A percentile compares a stretch with the other conserved stretches of the same genome.
Evolutionary conservation across 495 filamentous ascomycete species (phyloP).

Genomic region (Aspergillus carlsbadensis): DNA sequence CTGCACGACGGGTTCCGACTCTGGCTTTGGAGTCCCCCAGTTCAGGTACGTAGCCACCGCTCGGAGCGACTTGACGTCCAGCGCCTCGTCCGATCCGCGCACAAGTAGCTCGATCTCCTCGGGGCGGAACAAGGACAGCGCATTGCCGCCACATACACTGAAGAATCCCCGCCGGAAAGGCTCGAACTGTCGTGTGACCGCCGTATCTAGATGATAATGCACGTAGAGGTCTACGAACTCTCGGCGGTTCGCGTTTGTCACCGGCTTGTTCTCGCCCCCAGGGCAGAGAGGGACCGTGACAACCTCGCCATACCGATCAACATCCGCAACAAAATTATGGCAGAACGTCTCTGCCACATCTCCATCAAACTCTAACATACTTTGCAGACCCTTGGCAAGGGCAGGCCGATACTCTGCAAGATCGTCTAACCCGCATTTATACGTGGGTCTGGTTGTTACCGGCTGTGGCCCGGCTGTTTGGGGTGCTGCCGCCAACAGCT

Average conservation of each 20-base stretch:
- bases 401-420: slow-evolving; percentile 79
- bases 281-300: slow-evolving; percentile 67
- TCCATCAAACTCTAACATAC: slow-evolving; percentile 80
- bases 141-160: slow-evolving; percentile 89
- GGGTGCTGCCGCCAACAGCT: slow-evolving; percentile 74
- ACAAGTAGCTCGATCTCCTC: slow-evolving; percentile 92
- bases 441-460: slow-evolving; percentile 56
- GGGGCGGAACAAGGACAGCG: slow-evolving; percentile 84
- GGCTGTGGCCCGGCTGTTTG: slow-evolving; percentile 48
- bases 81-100: slow-evolving; percentile 79
- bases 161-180: slow-evolving; percentile 96
- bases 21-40: slow-evolving; percentile 55
- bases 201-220: slow-evolving; percentile 73
- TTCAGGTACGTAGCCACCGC: slow-evolving; percentile 82
- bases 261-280: slow-evolving; percentile 70
- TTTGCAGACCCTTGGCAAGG: slow-evolving; percentile 72
- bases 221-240: slow-evolving; percentile 92
- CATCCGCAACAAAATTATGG: slow-evolving; percentile 76
- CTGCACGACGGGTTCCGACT: slow-evolving; percentile 62
- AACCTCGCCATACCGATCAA: slow-evolving; percentile 73
- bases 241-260: slow-evolving; percentile 80
- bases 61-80: slow-evolving; percentile 74
- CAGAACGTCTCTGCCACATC: slow-evolving; percentile 82
- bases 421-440: slow-evolving; percentile 78
- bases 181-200: slow-evolving; percentile 82